Evolutionary conservation across 2,329 filamentous ascomycete genomes (phyloP), one percentile per base, ranked within the genome.

Genomic region (Clonostachys byssicola): DNA sequence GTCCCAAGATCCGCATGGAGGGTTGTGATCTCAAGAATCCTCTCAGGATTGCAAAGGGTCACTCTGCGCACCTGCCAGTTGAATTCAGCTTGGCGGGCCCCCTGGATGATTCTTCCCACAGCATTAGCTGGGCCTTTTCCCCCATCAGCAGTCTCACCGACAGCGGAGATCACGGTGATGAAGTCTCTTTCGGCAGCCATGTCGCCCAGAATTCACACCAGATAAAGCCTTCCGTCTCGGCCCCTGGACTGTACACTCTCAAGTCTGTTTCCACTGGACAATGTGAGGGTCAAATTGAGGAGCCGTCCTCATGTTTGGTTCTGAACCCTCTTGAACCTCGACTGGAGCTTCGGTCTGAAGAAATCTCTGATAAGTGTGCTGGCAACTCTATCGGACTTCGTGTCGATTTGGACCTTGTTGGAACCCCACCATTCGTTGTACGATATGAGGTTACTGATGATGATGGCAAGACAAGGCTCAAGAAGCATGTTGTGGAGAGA

Each of bases 351-450:
- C 79, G 78, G 34, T 77, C 83, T 7, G 88, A 95, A 56, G 86
- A 91, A 52, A 91, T 99, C 40, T 88, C 89, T 45, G 94, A 99
- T 65, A 95, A 95, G 62, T 99, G 94, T 63, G 92, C 92, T 35
- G 91, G 92, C 43, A 96, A 91, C 60, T 90, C 94, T 0, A 89
- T 99, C 51, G 94, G 94, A 39, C 78, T 99, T 47, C 81, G 87
- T 12, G 89, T 99, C 40, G 88, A 94, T 59, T 72, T 99, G 44
- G 91, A 97, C 61, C 76, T 99, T 38, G 87, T 92, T 30, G 94
- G 94, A 51, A 95, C 91, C 1, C 92, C 95, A 42, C 92, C 92
- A 2, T 99, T 99, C 68, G 74, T 76, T n/a, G 75, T 99, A 42
- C 74, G 76, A 18, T 99, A 96, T 63, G 84, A 85, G 40, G 78